Evolutionary conservation across 2,329 filamentous ascomycete species (phyloP).

Genomic region (Delphinella strobiligena): DNA sequence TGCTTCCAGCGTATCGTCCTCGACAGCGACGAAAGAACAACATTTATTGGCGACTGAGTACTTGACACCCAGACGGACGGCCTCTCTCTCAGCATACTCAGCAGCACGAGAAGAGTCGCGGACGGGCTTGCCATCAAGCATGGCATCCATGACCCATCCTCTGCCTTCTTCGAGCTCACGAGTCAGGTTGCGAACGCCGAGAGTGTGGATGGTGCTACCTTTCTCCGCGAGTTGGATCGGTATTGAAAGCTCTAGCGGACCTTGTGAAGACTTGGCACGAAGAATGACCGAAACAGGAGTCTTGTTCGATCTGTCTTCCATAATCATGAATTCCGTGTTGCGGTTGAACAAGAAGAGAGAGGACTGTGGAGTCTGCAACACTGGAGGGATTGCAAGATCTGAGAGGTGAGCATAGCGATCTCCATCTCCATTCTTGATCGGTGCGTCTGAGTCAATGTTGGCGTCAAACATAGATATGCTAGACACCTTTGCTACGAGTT

Average conservation of each 20-base stretch:
- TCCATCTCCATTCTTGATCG: constrained; percentile 17
- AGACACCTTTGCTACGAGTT: constrained; percentile 15
- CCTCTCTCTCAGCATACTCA: constrained; percentile 53
- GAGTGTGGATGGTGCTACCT: constrained; percentile 52
- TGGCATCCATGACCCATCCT: constrained; percentile 43
- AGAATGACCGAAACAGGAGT: constrained; percentile 38
- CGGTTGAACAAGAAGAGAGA: constrained; percentile 55
- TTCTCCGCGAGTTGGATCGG: constrained; percentile 41
- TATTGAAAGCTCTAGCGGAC: constrained; percentile 52
- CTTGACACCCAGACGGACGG: constrained; percentile 50
- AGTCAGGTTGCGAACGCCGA: constrained; percentile 56
- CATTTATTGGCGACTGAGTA: constrained; percentile 59
- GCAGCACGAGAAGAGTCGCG: constrained; percentile 30
- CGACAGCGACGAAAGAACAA: constrained; percentile 61
- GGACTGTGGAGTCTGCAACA: constrained; percentile 58
- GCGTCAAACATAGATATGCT: constrained; percentile 50
- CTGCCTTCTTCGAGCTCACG: constrained; percentile 58
- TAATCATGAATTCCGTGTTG: constrained; percentile 52
- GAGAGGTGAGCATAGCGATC: constrained; percentile 42
- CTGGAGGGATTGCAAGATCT: constrained; percentile 37
- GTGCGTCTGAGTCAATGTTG: constrained; percentile 31
- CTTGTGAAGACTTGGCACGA: constrained; percentile 43
- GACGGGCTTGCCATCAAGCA: constrained; percentile 36
- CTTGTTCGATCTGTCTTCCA: constrained; percentile 36
- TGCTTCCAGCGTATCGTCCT: no score